Conservation (phyloP, 2,329 filamentous ascomycete species). For the Aspergillus latus region DNA sequence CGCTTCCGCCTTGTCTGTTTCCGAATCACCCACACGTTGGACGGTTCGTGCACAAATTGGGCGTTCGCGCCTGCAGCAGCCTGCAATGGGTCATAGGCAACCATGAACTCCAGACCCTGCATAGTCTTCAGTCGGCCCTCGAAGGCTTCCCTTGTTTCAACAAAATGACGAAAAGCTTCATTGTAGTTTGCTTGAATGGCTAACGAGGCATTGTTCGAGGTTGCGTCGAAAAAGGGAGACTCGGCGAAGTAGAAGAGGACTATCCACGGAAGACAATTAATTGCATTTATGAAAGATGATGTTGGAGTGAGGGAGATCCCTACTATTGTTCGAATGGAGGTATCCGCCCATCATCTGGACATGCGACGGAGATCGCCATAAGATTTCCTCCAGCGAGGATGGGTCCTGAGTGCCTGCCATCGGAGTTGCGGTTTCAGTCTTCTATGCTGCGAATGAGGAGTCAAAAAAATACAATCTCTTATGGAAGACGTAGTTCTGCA, state of each 20-base stretch:
- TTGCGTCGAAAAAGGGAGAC: slow-evolving; percentile 63
- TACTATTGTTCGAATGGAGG: slow-evolving; percentile 48
- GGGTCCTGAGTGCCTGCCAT: slow-evolving; percentile 40
- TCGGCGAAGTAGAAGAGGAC: slow-evolving; percentile 63
- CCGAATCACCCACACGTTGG: slow-evolving; percentile 60
- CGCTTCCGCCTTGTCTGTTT: slow-evolving; percentile 56
- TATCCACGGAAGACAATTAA: slow-evolving; percentile 24
- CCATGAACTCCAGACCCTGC: slow-evolving; percentile 60
- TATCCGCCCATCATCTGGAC: slow-evolving; percentile 49
- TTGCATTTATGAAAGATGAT: background rate
- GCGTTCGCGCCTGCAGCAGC: slow-evolving; percentile 44
- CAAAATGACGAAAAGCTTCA: slow-evolving; percentile 49
- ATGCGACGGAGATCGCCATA: slow-evolving; percentile 47
- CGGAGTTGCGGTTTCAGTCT: background rate
- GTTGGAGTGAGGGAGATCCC: slow-evolving; percentile 12
- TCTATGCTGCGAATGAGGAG: background rate
- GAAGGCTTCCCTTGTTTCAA: slow-evolving; percentile 57
- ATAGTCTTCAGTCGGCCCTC: slow-evolving; percentile 56
- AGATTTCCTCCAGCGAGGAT: slow-evolving; percentile 44
- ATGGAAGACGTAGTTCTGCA: background rate
- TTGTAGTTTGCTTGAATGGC: slow-evolving; percentile 54
- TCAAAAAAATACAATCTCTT: background rate
- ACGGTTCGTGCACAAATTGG: slow-evolving; percentile 46
- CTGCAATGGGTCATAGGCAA: slow-evolving; percentile 57
- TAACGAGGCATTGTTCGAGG: slow-evolving; percentile 60